Percentiles rank a stretch among this genome's conserved stretches.
Conservation (phyloP, 2,329 filamentous ascomycete species). For the Pseudocercospora musae region DNA sequence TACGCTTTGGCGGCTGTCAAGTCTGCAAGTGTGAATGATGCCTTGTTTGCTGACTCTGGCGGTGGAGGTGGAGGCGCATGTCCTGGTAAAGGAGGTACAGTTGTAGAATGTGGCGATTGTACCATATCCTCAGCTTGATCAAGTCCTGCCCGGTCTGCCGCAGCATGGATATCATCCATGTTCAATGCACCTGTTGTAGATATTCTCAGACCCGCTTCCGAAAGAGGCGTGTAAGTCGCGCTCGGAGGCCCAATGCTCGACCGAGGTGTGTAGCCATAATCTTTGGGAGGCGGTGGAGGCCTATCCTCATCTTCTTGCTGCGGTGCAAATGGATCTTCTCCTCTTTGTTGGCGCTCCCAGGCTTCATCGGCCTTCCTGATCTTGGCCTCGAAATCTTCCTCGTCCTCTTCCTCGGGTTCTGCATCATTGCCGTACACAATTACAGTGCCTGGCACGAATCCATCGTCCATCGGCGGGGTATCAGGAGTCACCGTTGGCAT, state of each 20-base stretch:
- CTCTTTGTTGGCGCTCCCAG: conserved; percentile 32
- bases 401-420: conserved; percentile 18
- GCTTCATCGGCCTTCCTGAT: conserved; percentile 33
- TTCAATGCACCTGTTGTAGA: conserved; percentile 33
- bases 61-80: conserved; percentile 49
- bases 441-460: conserved; percentile 30
- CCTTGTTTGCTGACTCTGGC: conserved; percentile 20
- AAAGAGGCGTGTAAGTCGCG: conserved; percentile 20
- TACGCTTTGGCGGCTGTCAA: conserved; percentile 19
- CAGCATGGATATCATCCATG: conserved; percentile 38
- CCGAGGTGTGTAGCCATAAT: conserved; percentile 37
- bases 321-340: conserved; percentile 22
- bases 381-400: conserved; percentile 32
- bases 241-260: conserved; percentile 31
- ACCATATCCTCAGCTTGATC: conserved; percentile 15
- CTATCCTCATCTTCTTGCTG: conserved; percentile 34
- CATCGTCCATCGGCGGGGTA: conserved; percentile 29
- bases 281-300: conserved; percentile 45
- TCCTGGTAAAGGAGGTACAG: conserved; percentile 42
- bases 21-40: conserved; percentile 27
- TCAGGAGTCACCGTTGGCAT: conserved; percentile 33
- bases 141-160: conserved; percentile 19
- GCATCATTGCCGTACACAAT: conserved; percentile 28
- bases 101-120: conserved; percentile 15
- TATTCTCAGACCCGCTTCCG: conserved; percentile 28